Percentiles rank a stretch among this genome's conserved stretches.
These are phyloP conservation scores for Kazachstania bromeliacearum DNA, from an alignment of 805 yeast genomes.

Conservation along the genomic window DNA sequence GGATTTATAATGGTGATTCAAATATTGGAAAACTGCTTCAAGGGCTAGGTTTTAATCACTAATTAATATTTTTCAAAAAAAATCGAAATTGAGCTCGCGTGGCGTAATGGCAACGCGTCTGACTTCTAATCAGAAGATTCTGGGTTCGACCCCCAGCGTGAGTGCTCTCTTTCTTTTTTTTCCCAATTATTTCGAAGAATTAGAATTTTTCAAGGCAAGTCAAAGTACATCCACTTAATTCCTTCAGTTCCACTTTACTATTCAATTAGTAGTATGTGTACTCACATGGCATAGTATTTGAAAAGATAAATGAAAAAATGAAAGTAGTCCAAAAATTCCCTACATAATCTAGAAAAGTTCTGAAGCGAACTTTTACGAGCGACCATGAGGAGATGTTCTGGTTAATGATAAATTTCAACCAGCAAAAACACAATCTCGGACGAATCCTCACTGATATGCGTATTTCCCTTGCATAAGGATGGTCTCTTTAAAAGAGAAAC, in stretches of 20 bases:
- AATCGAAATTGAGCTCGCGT: constrained; percentile 36
- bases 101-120: constrained; percentile 52
- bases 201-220: too few species aligned
- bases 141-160: constrained; percentile 50
- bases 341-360: constrained; percentile 30
- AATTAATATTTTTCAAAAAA: too few species aligned
- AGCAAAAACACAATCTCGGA: constrained; percentile 99
- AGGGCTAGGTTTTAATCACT: too few species aligned
- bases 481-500: constrained; percentile 25
- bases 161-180: constrained; percentile 31
- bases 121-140: constrained; percentile 48
- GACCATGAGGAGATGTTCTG: constrained; percentile 66
- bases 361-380: constrained; percentile 37
- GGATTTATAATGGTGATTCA: too few species aligned
- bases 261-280: too few species aligned
- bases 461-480: constrained; percentile 99
- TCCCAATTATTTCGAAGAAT: too few species aligned
- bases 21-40: too few species aligned
- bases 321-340: constrained; percentile 67
- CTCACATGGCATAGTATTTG: background rate
- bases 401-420: constrained; percentile 95
- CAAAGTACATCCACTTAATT: too few species aligned
- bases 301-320: constrained; percentile 1
- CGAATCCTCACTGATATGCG: constrained; percentile 99
- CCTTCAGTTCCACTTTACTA: too few species aligned